Evolutionary conservation across 139 green algal species (phyloP).

Genomic region (Zygnema circumcarinatum): DNA sequence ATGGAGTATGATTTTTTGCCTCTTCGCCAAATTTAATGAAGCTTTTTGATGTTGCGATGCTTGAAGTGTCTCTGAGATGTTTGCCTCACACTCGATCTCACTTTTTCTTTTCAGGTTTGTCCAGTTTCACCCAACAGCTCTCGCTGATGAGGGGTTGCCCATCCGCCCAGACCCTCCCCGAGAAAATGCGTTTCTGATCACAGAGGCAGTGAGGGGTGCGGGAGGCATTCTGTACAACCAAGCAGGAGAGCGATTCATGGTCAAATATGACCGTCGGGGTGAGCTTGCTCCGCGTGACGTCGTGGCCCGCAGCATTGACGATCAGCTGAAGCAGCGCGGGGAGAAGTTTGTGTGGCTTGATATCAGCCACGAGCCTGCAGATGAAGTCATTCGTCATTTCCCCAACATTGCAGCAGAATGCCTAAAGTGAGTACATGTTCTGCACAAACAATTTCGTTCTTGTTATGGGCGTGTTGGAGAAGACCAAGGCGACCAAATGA

Average conservation of each 20-base stretch:
- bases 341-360: slow-evolving; percentile 90
- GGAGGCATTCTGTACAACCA: slow-evolving; percentile 89
- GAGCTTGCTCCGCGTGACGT: slow-evolving; percentile 96
- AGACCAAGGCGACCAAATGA: not conserved
- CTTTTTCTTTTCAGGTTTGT: slow-evolving; percentile 70
- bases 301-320: slow-evolving; percentile 82
- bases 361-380: slow-evolving; percentile 81
- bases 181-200: slow-evolving; percentile 83
- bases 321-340: slow-evolving; percentile 75
- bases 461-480: not conserved
- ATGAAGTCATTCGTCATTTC: slow-evolving; percentile 87
- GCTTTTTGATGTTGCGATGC: not conserved
- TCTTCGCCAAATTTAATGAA: not conserved
- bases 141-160: slow-evolving; percentile 61
- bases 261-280: slow-evolving; percentile 80
- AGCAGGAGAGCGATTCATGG: slow-evolving; percentile 94
- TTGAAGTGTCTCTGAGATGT: not conserved
- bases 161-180: not conserved
- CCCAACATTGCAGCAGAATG: slow-evolving; percentile 88
- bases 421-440: slow-evolving; percentile 23
- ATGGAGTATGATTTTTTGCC: slow-evolving; percentile 82
- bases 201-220: slow-evolving; percentile 93
- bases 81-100: not conserved
- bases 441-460: not conserved
- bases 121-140: slow-evolving; percentile 95